phyloP scores from a whole-genome alignment of 495 filamentous ascomycete genomes.

The Tuber microsphaerosporum region DNA sequence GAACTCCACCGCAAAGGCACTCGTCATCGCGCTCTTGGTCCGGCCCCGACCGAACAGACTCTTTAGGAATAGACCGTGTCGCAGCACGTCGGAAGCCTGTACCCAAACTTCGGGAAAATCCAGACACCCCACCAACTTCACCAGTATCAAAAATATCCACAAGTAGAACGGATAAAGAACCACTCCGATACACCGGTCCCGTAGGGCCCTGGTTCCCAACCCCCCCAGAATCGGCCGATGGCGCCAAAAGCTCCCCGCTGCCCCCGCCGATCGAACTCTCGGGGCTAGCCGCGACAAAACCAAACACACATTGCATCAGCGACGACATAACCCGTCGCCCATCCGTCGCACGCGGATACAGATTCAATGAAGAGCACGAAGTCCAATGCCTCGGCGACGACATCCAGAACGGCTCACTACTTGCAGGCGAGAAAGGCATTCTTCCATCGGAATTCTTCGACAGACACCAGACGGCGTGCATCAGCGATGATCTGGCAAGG shows the following conservation, averaged over 20 bases:
- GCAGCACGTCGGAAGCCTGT: not conserved
- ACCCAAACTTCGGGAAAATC: not conserved
- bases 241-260: not conserved
- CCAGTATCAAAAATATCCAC: not conserved
- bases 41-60: not conserved
- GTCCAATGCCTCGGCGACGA: not conserved
- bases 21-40: not conserved
- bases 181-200: not conserved
- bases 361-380: not conserved
- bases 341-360: not conserved
- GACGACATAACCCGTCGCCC: not conserved
- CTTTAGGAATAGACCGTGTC: not conserved
- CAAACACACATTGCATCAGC: not conserved
- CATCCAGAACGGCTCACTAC: not conserved
- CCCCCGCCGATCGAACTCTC: not conserved
- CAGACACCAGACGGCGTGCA: not conserved
- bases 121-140: not conserved
- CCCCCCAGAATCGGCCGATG: not conserved
- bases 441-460: not conserved
- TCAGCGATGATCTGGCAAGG: not conserved
- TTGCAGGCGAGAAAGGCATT: not conserved
- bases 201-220: not conserved
- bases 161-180: not conserved
- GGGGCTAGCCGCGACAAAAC: not conserved
- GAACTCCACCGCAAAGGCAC: not conserved